Evolutionary conservation across 805 yeast species (phyloP).

Genomic region (baker's yeast (Saccharomyces cerevisiae)): DNA sequence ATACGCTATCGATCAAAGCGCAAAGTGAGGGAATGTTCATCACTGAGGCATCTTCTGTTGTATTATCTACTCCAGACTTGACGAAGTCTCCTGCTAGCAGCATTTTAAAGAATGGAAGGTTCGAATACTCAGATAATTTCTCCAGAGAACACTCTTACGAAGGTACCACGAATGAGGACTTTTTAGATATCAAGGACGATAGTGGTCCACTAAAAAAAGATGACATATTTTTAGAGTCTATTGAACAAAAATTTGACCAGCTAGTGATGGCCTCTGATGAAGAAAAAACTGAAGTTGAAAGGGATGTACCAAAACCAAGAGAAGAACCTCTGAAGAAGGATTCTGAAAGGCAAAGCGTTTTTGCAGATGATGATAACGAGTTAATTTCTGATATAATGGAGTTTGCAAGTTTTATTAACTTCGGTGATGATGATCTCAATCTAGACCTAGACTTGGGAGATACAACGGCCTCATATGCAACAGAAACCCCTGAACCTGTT

Average conservation of each 20-base stretch:
- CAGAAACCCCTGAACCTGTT: background rate
- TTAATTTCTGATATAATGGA: conserved; percentile 36
- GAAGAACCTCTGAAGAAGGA: background rate
- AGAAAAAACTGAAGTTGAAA: conserved; percentile 2
- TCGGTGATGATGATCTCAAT: conserved; percentile 36
- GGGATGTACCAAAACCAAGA: background rate
- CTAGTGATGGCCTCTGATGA: conserved; percentile 16
- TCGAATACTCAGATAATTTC: conserved; percentile 23
- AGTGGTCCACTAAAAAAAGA: background rate
- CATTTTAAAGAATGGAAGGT: conserved; percentile 29
- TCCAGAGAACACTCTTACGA: background rate
- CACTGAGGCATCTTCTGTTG: conserved; percentile 27
- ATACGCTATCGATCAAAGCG: conserved; percentile 33
- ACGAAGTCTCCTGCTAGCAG: conserved; percentile 33
- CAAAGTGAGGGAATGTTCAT: conserved; percentile 43
- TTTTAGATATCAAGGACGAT: background rate
- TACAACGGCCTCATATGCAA: background rate
- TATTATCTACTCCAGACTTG: conserved; percentile 31
- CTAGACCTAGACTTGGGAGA: conserved; percentile 21
- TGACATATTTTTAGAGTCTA: conserved; percentile 6
- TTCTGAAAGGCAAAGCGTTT: background rate
- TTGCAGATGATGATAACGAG: conserved; percentile 25
- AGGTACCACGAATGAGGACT: background rate
- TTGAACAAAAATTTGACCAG: conserved; percentile 23
- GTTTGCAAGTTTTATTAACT: conserved; percentile 39